Evolutionary conservation across 2,329 filamentous ascomycete species (phyloP), one percentile per base, ranked within the genome.

Genomic region (Diaporthe australafricana): DNA sequence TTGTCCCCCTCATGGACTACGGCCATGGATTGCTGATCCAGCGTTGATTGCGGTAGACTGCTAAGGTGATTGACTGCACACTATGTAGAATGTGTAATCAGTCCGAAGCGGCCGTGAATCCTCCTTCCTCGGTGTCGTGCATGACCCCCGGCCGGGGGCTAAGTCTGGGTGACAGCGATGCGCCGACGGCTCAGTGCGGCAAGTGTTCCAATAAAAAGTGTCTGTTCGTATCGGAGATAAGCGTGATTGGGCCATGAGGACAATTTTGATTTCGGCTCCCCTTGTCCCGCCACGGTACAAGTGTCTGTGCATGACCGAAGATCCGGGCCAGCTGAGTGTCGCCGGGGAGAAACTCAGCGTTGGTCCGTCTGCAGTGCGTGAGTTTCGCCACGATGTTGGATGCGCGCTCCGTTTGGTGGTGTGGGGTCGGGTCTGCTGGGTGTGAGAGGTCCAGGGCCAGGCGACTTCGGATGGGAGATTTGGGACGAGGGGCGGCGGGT

Each of bases 191-290:
- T 48, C 30, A 42, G 45, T 60, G 60, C 60, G 45, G 60, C 60
- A 65, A 20, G 45, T 12, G 56, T 11, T 38, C 45, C 60, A 65
- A 50, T 50, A 3, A 48, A 65, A 63, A 20, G 20, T 12, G 45
- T 22, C 14, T 65, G 60, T 30, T 65, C 60, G 42, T n/a, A 50
- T 63, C 60, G 60, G 60, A 65, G 42, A 65, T 65, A 65, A 65
- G 60, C 60, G 60, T 65, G 42, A 65, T 65, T 65, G 60, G 60
- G 45, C 45, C 45, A 9, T 3, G n/a, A 50, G 30, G 42, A 50
- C 42, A 50, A 65, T 47, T 65, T 65, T 50, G 60, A 50, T 65
- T 50, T 65, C 45, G 60, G 45, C 45, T 65, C 60, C 60, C 60
- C 45, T 65, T 30, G 60, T 65, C 47, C 60, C 60, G 60, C 60